Percentiles rank a stretch among this genome's conserved stretches.
phyloP scores from a whole-genome alignment of 148 eudicot genomes.

The Persicaria maculosa region DNA sequence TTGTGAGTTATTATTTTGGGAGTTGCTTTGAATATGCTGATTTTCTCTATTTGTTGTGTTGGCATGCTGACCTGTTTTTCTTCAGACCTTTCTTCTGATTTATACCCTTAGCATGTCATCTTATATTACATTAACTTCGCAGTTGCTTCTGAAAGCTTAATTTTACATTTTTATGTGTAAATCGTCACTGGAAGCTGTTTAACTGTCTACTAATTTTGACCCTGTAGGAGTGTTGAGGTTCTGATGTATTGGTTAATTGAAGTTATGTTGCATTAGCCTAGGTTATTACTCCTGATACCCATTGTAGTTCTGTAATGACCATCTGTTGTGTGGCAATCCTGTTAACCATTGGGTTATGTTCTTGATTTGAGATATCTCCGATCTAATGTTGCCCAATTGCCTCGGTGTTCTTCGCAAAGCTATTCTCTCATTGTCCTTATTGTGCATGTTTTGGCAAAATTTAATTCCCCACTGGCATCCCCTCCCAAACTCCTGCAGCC shows the following conservation, averaged over 20 bases:
- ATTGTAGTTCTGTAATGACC: background rate
- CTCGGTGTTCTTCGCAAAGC: background rate
- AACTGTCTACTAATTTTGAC: background rate
- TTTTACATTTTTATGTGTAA: background rate
- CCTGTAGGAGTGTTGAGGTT: background rate
- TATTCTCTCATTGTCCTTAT: background rate
- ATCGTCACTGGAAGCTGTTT: too few relatives aligned
- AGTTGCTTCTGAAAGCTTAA: background rate
- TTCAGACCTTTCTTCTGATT: background rate
- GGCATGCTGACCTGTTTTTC: background rate
- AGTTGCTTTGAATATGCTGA: background rate
- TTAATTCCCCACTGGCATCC: background rate
- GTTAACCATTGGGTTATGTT: background rate
- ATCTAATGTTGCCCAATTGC: background rate
- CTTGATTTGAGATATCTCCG: background rate
- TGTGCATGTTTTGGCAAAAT: background rate
- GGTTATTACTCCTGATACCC: background rate
- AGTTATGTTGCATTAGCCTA: too few relatives aligned
- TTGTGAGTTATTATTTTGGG: slow-evolving; percentile 6
- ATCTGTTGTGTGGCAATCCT: background rate
- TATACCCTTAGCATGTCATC: background rate
- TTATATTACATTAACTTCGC: background rate
- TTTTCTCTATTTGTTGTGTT: background rate
- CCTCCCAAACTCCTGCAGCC: background rate
- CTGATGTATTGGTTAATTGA: background rate